Base-by-base conservation (phyloP, 2,329 filamentous ascomycete species). In the Phaeosphaeriaceae sp. region DNA sequence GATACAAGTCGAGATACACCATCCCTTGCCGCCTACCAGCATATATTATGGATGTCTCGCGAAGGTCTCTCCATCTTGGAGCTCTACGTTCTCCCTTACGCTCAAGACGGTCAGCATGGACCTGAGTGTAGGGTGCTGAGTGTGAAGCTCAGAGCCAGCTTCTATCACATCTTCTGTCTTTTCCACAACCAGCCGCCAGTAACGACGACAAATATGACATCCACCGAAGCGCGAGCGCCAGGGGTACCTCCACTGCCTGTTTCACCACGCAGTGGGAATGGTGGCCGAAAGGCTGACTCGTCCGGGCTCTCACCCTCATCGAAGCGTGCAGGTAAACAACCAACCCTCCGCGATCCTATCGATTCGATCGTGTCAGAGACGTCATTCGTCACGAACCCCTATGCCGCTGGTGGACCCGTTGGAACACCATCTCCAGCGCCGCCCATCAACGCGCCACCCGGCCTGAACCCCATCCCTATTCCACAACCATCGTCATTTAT, bases 151-250 rank as follows among this genome's bases (percentile, higher is more conserved):
- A 89, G 92, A 59, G 95, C 95, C 17, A 96, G 92, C 20, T 96
- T 98, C 75, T 95, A 96, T 70, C 94, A 99, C 80, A 92, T 99
- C 65, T 97, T 97, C 76, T 95, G 96, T 53, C 85, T 98, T 13
- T 98, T 97, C 74, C 92, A 97, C 81, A 97, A 97, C 78, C 88
- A 92, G 53, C 94, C 94, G 0, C 85, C 90, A 0, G 86, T 97
- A 56, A 76, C 75, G 1, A 65, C 68, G 24, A 71, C 72, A 10
- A 76, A 76, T 56, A 75, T 77, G 70, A 66, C 67, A 25, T 67
- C 67, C 2, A 68, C 68, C 17, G 75, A 77, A 54, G 60, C 68
- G 51, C 66, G 73, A 40, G 53, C 58, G n/a, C 57, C 65, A 31
- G 68, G 60, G 9, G 63, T 61, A n/a, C 68, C 71, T 44, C 62